Evolutionary conservation across 2,329 filamentous ascomycete genomes (phyloP).

Genomic region (Alternaria postmessia): DNA sequence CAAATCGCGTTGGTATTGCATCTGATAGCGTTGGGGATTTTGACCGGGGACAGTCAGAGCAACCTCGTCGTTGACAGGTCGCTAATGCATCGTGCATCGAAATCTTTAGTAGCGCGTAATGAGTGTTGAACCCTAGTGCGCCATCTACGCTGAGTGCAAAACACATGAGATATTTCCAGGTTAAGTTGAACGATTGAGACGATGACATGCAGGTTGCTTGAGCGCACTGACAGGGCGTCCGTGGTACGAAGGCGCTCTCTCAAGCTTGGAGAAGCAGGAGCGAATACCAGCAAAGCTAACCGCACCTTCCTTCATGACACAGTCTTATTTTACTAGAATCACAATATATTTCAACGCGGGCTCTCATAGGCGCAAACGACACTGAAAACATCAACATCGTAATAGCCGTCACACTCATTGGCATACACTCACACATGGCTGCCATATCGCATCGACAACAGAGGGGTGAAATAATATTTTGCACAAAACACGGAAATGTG

Average conservation of each 20-base stretch:
- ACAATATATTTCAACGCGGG: background rate
- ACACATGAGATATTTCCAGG: background rate
- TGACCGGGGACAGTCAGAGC: background rate
- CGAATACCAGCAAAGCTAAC: background rate
- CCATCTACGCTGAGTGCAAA: background rate
- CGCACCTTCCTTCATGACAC: background rate
- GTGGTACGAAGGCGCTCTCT: background rate
- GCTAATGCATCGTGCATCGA: background rate
- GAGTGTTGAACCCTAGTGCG: background rate
- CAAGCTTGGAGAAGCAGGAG: background rate
- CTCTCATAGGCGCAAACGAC: background rate
- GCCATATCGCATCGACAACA: background rate
- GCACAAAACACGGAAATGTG: background rate
- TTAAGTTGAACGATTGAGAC: background rate
- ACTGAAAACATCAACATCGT: background rate
- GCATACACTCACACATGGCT: background rate
- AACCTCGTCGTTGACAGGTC: background rate
- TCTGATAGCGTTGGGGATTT: background rate
- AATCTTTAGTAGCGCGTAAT: background rate
- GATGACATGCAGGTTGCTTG: background rate
- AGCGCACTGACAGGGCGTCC: background rate
- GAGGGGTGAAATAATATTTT: background rate
- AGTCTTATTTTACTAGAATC: background rate
- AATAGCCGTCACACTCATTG: background rate
- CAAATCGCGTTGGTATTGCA: background rate